Evolutionary conservation across 495 filamentous ascomycete species (phyloP), one percentile per base, ranked within the genome.

Genomic region (Penicillium cataractarum): DNA sequence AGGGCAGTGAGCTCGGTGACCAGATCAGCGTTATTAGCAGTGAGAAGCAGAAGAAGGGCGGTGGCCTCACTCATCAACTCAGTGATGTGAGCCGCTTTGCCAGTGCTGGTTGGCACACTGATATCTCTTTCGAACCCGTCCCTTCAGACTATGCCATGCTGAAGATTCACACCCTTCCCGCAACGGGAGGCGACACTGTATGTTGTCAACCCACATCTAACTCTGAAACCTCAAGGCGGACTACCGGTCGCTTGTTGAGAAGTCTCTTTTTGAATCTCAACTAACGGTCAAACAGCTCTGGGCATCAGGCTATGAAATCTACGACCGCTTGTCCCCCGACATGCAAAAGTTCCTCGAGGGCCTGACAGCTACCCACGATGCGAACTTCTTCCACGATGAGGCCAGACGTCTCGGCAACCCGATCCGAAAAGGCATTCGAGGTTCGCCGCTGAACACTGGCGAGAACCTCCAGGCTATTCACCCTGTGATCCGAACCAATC

Each of bases 1-100:
- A 53, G 50, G 50, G 50, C 15, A 53, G 50, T 21, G 50, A 53
- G 50, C 50, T 53, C 4, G 50, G 50, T 22, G 50, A 53, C 50
- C 50, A 53, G 29, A 33, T 53, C 50, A 53, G 50, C 31, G 50
- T 53, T 4, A 53, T 53, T 29, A 53, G 50, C 29, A 53, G 50
- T 26, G 50, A 53, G 19, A 53, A 53, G 50, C 50, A 53, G 26
- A 53, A 33, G 17, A 53, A 53, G 13, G 50, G 50, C 15, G 50
- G 50, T 19, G 50, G 50, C 8, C 50, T 53, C 50, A 53, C 29
- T 33, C 50, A 53, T 22, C 50, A 53, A 15, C 50, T 53, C 50
- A 53, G 50, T 26, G 50, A 53, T 33, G 29, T 33, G 1, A 53
- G 50, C 24, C 50, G 50, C 13, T 53, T 53, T 53, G 50, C 50